Base-by-base conservation (phyloP, 2,329 filamentous ascomycete genomes). In the Arthrocladium fulminans region DNA sequence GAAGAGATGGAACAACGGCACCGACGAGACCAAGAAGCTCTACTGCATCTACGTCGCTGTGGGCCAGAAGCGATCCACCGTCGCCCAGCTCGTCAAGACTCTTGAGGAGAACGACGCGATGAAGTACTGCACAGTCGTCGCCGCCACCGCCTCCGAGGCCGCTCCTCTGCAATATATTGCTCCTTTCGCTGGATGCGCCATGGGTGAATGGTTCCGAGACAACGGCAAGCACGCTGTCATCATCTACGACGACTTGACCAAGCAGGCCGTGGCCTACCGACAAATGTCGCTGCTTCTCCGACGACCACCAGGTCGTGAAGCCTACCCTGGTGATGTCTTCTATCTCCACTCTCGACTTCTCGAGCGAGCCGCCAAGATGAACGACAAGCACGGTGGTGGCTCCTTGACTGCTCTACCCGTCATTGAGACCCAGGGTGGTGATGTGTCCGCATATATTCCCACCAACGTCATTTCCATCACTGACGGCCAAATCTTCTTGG, bases 391-490 rank as follows among this genome's bases (percentile, higher is more conserved):
- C 68, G 88, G 89, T 67, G 88, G 87, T 74, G 92, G 92, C 70
- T 97, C 90, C 63, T 81, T 97, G 73, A 98, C 92, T 73, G 90
- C 92, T 60, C 85, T 98, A 56, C 92, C 92, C 68, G 71, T 97
- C 74, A 97, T 98, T 70, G 92, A 98, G 81, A 98, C 92, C 70
- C 92, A 97, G 81, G 92, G 92, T 81, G 92, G 92, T 87, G 92
- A 98, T 75, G 92, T 98, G 67, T 97, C 92, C 63, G 92, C 92
- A 63, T 98, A 97, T 76, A 97, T 98, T 81, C 92, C 92, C 65
- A 98, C 92, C 76, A 98, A 97, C 80, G 92, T 97, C 76, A 98
- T 98, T 82, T 97, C 90, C 72, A 98, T 98, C 69, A 98, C 92
- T 64, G 92, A 97, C 67, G 92, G 92, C 58, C 92, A 98, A 79